phyloP scores from a whole-genome alignment of 305 asterid species.

The Ilex paraguariensis region DNA sequence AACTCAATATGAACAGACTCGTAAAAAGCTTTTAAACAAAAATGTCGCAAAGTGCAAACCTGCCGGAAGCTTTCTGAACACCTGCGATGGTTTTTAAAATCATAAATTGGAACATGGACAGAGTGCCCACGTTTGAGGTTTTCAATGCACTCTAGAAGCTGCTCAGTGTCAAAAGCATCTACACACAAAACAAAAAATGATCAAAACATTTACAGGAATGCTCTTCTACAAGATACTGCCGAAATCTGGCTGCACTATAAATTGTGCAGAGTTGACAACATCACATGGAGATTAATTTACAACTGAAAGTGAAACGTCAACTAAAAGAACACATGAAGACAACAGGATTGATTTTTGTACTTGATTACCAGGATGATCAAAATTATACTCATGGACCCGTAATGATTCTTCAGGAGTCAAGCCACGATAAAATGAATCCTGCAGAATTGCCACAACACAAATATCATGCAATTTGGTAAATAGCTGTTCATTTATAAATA shows the following conservation, averaged over 20 bases:
- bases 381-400: slow-evolving; percentile 83
- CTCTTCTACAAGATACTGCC: background rate
- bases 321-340: too few relatives aligned
- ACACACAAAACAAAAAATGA: slow-evolving; percentile 19
- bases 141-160: slow-evolving; percentile 82
- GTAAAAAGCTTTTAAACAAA: background rate
- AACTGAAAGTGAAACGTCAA: too few relatives aligned
- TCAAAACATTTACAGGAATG: background rate
- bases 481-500: background rate
- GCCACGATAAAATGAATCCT: slow-evolving; percentile 98
- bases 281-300: too few relatives aligned
- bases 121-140: slow-evolving; percentile 63
- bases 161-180: slow-evolving; percentile 99
- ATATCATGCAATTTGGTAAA: background rate
- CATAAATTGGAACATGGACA: slow-evolving; percentile 90
- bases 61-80: slow-evolving; percentile 79
- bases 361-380: slow-evolving; percentile 93
- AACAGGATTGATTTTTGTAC: background rate
- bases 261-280: too few relatives aligned
- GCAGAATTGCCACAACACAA: slow-evolving; percentile 15
- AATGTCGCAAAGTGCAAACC: slow-evolving; percentile 32
- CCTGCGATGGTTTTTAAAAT: slow-evolving; percentile 93
- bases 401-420: slow-evolving; percentile 71
- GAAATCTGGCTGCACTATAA: background rate
- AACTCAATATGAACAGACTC: background rate